A percentile compares a stretch with the other conserved stretches of the same genome.
These are phyloP conservation scores for Colletotrichum noveboracense DNA, from an alignment of 2,329 filamentous ascomycete genomes.

Conservation along the genomic window DNA sequence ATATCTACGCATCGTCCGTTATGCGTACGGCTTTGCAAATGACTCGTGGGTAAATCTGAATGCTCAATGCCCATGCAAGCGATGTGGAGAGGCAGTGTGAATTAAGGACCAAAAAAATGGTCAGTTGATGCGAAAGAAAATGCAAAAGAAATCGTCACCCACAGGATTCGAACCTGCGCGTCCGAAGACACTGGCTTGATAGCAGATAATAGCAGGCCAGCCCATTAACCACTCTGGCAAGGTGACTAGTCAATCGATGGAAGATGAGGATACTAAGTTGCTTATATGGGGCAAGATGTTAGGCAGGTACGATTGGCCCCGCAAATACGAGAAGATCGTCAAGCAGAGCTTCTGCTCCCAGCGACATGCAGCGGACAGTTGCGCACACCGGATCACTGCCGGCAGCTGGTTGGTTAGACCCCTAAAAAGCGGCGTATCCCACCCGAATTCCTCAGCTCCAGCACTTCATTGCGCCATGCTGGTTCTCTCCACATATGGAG, in stretches of 20 bases:
- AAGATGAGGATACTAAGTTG: too few species aligned
- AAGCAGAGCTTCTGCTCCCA: background rate
- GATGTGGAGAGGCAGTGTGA: background rate
- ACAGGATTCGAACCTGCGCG: slow-evolving; percentile 23
- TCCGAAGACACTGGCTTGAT: slow-evolving; percentile 19
- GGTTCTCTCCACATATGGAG: background rate
- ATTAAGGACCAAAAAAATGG: accelerated
- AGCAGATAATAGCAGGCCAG: slow-evolving; percentile 14
- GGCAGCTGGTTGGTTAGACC: background rate
- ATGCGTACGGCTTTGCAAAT: background rate
- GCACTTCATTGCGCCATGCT: background rate
- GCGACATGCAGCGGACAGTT: background rate
- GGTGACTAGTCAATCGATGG: too few species aligned
- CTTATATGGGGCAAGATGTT: accelerated
- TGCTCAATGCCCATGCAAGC: background rate
- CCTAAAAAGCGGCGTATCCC: background rate
- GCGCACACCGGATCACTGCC: background rate
- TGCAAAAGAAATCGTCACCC: background rate
- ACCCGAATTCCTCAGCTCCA: background rate
- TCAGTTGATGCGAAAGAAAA: background rate
- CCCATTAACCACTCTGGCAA: slow-evolving; percentile 23
- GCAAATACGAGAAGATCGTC: background rate
- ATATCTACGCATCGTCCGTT: background rate
- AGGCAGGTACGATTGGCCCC: accelerated
- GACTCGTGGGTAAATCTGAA: background rate